Conservation (phyloP, 805 yeast species). For the Lipomyces oligophaga region DNA sequence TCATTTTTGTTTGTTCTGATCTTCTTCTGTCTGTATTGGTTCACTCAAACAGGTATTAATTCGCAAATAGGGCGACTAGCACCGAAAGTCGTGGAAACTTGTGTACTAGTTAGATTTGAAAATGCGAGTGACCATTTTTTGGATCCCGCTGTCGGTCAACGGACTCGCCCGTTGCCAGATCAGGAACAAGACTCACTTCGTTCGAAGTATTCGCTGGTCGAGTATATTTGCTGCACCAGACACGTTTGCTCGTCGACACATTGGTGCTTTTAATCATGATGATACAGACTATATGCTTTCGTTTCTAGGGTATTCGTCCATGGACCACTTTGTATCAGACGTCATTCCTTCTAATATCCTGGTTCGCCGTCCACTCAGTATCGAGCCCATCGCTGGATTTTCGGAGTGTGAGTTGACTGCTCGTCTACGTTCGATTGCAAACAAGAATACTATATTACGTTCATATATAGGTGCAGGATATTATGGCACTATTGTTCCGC, state of each 20-base stretch:
- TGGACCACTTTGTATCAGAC: conserved; percentile 63
- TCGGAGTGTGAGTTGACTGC: conserved; percentile 77
- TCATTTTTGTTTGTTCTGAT: background rate
- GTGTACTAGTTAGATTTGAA: too few relatives aligned
- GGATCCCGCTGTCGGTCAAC: too few relatives aligned
- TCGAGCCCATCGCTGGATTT: conserved; percentile 68
- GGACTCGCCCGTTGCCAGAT: too few relatives aligned
- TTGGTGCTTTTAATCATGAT: conserved; percentile 66
- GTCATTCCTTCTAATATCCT: conserved; percentile 78
- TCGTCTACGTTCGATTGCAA: conserved; percentile 64
- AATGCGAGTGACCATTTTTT: too few relatives aligned
- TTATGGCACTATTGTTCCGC: conserved; percentile 83
- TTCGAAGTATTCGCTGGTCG: conserved; percentile 2
- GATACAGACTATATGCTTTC: conserved; percentile 65
- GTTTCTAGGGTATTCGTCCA: conserved; percentile 58
- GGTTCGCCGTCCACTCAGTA: conserved; percentile 58
- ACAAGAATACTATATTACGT: conserved; percentile 66
- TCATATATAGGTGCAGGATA: conserved; percentile 73
- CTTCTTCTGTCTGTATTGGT: too few relatives aligned
- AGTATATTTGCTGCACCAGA: conserved; percentile 50
- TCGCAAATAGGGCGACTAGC: too few relatives aligned
- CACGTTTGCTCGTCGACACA: conserved; percentile 83
- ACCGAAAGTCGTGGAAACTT: too few relatives aligned
- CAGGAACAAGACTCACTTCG: background rate
- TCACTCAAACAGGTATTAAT: too few relatives aligned